A percentile compares a stretch with the other conserved stretches of the same genome.
Evolutionary conservation across 352 stramenopile species (phyloP).

Genomic region (Phytophthora brassicae): DNA sequence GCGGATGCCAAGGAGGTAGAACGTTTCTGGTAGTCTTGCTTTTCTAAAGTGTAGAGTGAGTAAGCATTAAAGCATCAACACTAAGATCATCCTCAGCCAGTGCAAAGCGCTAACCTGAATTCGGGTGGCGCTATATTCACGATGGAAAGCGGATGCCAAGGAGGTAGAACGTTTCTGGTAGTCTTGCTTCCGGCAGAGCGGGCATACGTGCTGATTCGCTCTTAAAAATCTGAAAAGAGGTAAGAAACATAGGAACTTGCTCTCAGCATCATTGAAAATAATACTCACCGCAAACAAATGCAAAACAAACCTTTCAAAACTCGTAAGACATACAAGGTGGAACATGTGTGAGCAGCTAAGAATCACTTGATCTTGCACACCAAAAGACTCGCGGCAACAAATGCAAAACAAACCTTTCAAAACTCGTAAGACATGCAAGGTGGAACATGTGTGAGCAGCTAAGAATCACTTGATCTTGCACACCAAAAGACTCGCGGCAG

Average conservation of each 20-base stretch:
- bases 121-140: slow-evolving; percentile 47
- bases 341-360: slow-evolving; percentile 89
- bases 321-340: slow-evolving; percentile 76
- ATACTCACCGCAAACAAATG: no score
- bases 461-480: slow-evolving; percentile 79
- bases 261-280: not conserved
- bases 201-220: slow-evolving; percentile 77
- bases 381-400: slow-evolving; percentile 78
- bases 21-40: slow-evolving; percentile 84
- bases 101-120: slow-evolving; percentile 47
- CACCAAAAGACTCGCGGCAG: slow-evolving; percentile 72
- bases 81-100: not conserved
- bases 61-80: not conserved
- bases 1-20: slow-evolving; percentile 49
- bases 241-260: not conserved
- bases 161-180: slow-evolving; percentile 76
- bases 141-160: slow-evolving; percentile 49
- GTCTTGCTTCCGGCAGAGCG: slow-evolving; percentile 81
- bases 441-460: slow-evolving; percentile 90
- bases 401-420: slow-evolving; percentile 50
- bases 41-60: no score
- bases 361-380: slow-evolving; percentile 76
- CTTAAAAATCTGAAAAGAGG: slow-evolving; percentile 55
- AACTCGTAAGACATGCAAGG: slow-evolving; percentile 76
- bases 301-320: slow-evolving; percentile 68